Evolutionary conservation across 2,329 filamentous ascomycete genomes (phyloP).

Genomic region (Fusarium sororula): DNA sequence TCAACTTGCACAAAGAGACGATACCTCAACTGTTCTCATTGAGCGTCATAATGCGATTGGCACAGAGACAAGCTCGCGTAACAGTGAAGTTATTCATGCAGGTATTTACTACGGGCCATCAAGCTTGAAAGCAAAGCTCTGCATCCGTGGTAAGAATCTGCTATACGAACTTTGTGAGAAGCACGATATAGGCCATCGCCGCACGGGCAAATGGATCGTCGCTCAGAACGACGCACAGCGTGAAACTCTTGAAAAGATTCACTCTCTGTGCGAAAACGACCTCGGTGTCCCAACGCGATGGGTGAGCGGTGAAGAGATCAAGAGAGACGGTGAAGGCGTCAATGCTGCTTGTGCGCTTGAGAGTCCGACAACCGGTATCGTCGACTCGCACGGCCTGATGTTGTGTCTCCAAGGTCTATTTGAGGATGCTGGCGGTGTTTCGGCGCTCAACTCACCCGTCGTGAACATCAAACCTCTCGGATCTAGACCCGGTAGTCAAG

Average conservation of each 20-base stretch:
- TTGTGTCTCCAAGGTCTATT: conserved; percentile 78
- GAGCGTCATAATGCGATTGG: conserved; percentile 81
- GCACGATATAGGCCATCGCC: conserved; percentile 74
- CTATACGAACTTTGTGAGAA: conserved; percentile 81
- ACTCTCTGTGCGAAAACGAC: conserved; percentile 52
- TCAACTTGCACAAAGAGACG: conserved; percentile 71
- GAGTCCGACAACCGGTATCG: conserved; percentile 85
- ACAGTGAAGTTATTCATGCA: conserved; percentile 96
- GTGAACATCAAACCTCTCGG: conserved; percentile 63
- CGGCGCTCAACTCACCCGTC: conserved; percentile 76
- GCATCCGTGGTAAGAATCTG: conserved; percentile 77
- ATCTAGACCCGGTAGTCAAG: conserved; percentile 57
- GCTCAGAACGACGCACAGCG: conserved; percentile 81
- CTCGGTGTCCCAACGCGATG: conserved; percentile 76
- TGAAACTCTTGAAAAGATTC: conserved; percentile 64
- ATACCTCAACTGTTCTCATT: conserved; percentile 76
- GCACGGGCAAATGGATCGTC: conserved; percentile 93
- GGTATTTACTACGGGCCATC: conserved; percentile 86
- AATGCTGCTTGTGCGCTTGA: conserved; percentile 75
- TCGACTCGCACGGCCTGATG: conserved; percentile 90
- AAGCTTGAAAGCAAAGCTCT: conserved; percentile 85
- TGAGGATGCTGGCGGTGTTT: conserved; percentile 78
- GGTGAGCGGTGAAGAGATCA: conserved; percentile 70
- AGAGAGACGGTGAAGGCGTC: conserved; percentile 76
- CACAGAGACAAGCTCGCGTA: conserved; percentile 88